phyloP scores from a whole-genome alignment of 768 basidiomycete genomes.

The Pholiota conissans region DNA sequence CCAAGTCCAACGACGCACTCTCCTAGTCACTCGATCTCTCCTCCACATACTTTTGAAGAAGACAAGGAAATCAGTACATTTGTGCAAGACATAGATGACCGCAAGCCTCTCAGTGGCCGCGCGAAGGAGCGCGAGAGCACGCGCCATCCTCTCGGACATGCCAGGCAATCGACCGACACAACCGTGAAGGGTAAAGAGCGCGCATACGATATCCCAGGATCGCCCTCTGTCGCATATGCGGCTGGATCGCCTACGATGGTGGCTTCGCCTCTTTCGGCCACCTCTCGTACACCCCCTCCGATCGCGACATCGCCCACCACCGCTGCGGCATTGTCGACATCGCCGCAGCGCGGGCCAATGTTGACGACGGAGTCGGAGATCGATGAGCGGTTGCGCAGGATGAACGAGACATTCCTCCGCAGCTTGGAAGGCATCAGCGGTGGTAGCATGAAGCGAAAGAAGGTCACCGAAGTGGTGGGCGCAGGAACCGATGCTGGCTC shows the following conservation, averaged over 20 bases:
- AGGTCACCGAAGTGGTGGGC: background rate
- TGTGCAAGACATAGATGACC: conserved; percentile 73
- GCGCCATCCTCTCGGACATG: background rate
- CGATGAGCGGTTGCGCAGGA: conserved; percentile 59
- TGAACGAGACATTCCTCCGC: conserved; percentile 68
- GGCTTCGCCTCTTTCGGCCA: conserved; percentile 3
- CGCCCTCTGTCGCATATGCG: conserved; percentile 4
- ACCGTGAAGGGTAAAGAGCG: conserved; percentile 13
- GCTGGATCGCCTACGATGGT: conserved; percentile 6
- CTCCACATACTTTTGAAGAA: conserved; percentile 43
- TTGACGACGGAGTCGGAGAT: conserved; percentile 67
- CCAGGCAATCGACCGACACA: conserved; percentile 6
- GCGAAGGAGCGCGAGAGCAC: conserved; percentile 20
- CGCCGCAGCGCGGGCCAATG: conserved; percentile 45
- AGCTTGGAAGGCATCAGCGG: conserved; percentile 61
- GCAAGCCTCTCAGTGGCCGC: conserved; percentile 60
- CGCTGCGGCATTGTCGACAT: conserved; percentile 15
- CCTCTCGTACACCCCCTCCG: background rate
- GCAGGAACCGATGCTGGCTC: too few species aligned
- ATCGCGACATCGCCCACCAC: conserved; percentile 1
- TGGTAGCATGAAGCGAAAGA: conserved; percentile 21
- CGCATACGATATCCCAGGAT: background rate
- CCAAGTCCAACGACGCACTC: background rate
- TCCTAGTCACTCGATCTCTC: conserved; percentile 41
- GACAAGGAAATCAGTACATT: conserved; percentile 80